Conservation (phyloP, 345 rosid genomes). For the Syzygium grande region DNA sequence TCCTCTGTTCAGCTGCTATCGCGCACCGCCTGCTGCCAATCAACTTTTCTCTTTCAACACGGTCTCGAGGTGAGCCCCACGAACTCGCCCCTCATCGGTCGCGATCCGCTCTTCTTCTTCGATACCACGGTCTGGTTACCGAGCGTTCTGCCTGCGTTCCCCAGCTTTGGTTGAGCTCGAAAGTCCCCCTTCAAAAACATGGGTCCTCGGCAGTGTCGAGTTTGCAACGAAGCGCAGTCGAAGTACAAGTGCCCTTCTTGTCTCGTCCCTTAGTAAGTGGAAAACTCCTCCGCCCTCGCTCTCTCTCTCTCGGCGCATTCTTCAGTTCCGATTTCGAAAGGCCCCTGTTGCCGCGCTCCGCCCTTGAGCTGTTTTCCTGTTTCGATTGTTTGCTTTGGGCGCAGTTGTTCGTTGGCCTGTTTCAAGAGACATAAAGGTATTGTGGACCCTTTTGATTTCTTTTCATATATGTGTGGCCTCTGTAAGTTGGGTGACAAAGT, state of each 20-base stretch:
- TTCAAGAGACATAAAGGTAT: slow-evolving; percentile 40
- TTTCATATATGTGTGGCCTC: background rate
- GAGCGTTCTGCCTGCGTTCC: background rate
- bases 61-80: too few species aligned
- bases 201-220: slow-evolving; percentile 39
- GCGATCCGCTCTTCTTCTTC: background rate
- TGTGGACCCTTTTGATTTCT: background rate
- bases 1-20: background rate
- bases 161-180: background rate
- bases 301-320: background rate
- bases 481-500: background rate
- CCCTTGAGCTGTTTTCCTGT: background rate
- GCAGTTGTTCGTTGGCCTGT: slow-evolving; percentile 62
- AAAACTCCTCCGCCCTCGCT: background rate
- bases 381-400: background rate
- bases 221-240: slow-evolving; percentile 51
- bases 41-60: too few species aligned
- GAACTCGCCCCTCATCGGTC: background rate
- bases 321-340: background rate
- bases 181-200: background rate
- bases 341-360: background rate
- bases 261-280: slow-evolving; percentile 61
- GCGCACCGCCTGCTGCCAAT: background rate
- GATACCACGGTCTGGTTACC: background rate
- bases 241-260: slow-evolving; percentile 84